These are phyloP conservation scores for Fonsecaea nubica DNA, from an alignment of 2,329 filamentous ascomycete genomes.

Conservation along the genomic window DNA sequence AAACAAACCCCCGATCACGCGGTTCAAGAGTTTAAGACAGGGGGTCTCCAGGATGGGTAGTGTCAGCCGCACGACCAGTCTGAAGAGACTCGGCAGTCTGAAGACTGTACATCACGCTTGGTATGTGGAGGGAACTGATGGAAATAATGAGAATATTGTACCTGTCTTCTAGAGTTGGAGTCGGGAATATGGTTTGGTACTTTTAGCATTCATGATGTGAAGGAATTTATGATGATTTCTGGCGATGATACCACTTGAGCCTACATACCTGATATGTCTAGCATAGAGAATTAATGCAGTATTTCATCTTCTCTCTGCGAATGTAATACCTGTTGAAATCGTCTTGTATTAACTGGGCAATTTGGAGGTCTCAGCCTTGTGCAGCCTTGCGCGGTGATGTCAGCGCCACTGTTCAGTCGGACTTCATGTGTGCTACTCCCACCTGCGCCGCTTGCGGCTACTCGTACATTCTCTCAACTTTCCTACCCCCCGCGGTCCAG, in stretches of 20 bases:
- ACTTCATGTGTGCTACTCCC: neutral
- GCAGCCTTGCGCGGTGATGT: conserved; percentile 20
- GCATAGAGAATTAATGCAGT: conserved; percentile 10
- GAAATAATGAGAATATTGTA: conserved; percentile 36
- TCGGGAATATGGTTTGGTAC: neutral
- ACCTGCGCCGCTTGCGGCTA: neutral
- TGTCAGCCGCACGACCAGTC: conserved; percentile 90
- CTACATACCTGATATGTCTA: conserved; percentile 3
- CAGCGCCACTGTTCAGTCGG: conserved; percentile 6
- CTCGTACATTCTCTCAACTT: neutral
- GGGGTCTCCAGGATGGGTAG: conserved; percentile 37
- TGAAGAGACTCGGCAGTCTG: conserved; percentile 78
- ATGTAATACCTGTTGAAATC: no score
- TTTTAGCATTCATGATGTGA: conserved; percentile 12
- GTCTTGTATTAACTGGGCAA: neutral
- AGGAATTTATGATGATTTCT: conserved; percentile 27
- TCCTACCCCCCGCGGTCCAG: neutral
- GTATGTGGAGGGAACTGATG: conserved; percentile 38
- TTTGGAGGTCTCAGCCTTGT: neutral
- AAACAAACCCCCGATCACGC: conserved; percentile 35
- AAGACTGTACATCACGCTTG: conserved; percentile 39
- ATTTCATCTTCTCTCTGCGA: neutral
- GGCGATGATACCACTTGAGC: conserved; percentile 15
- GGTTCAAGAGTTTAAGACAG: conserved; percentile 40
- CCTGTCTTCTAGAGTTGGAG: conserved; percentile 30